Conservation (phyloP, 495 filamentous ascomycete genomes). For the Peziza echinospora region DNA sequence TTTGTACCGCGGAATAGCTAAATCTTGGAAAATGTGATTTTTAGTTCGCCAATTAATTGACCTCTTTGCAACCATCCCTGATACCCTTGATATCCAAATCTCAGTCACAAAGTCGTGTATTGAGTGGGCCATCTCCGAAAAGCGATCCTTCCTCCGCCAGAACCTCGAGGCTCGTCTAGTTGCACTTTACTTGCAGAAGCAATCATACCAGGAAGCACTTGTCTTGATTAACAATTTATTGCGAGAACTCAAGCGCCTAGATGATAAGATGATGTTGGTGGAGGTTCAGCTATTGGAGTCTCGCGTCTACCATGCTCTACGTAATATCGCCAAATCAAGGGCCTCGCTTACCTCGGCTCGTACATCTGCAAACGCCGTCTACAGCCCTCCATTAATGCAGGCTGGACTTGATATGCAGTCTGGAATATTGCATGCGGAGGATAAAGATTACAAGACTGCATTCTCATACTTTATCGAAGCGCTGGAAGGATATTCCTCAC, state of each 20-base stretch:
- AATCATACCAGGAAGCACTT: slow-evolving; percentile 88
- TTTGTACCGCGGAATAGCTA: slow-evolving; percentile 5
- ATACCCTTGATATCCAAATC: slow-evolving; percentile 80
- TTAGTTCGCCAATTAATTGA: slow-evolving; percentile 92
- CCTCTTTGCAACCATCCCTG: slow-evolving; percentile 78
- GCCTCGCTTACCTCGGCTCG: slow-evolving; percentile 85
- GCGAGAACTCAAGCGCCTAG: slow-evolving; percentile 85
- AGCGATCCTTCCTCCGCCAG: slow-evolving; percentile 85
- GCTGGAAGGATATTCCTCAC: slow-evolving; percentile 82
- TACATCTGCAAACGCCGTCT: slow-evolving; percentile 87
- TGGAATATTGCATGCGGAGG: slow-evolving; percentile 93
- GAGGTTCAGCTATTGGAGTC: slow-evolving; percentile 96
- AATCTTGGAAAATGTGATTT: neutral
- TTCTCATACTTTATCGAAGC: slow-evolving; percentile 99
- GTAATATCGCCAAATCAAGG: slow-evolving; percentile 88
- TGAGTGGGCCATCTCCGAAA: slow-evolving; percentile 91
- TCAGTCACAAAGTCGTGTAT: slow-evolving; percentile 92
- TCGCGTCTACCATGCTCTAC: slow-evolving; percentile 87
- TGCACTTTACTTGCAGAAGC: slow-evolving; percentile 80
- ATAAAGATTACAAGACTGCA: slow-evolving; percentile 95
- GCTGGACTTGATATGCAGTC: slow-evolving; percentile 97
- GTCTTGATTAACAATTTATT: slow-evolving; percentile 90
- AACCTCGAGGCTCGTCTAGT: slow-evolving; percentile 94
- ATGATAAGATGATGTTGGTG: slow-evolving; percentile 96
- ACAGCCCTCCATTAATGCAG: slow-evolving; percentile 86